Base-by-base conservation (phyloP, 164 flowering plant species). In the Annona squamosa region DNA sequence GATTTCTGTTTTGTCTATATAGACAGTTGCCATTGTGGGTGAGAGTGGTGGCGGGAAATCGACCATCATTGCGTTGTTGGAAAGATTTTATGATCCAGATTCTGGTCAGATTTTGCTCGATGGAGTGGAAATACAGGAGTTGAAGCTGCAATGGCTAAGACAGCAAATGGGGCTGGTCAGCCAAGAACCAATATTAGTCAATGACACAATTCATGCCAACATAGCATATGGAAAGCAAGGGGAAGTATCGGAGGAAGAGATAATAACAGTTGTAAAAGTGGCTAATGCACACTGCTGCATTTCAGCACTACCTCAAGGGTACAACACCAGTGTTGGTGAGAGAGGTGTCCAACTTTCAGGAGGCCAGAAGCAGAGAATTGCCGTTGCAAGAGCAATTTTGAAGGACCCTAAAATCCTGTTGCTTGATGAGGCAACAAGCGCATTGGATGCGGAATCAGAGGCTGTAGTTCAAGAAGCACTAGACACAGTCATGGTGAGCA, bases 11-110 rank as follows among this genome's bases (percentile, higher is more conserved):
- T 73, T 1, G 5, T 63, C 18, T 78, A 42, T 80, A 75, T 82
- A 88, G 94, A 87, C 90, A 5, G 88, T 90, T 48, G 94, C 93
- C 12, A 85, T 90, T 17, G 97, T 92, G 9, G 94, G 97, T 62
- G 94, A 90, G 73, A 90, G 92, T 76, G 94, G 94, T 0, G 83
- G 91, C 57, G 94, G 97, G 46, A 91, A 91, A 65, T 90, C 93
- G 6, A 90, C 94, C 4, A 83, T 88, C 0, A 89, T 90, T 3
- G 81, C 88, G 77, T 79, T 91, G 13, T 77, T 90, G 12, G 86
- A 90, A 80, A 85, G 97, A 66, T 90, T 92, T 72, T 92, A 89
- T 43, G 81, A 88, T 76, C 94, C 93, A 6, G 87, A 85, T 42
- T 79, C 85, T 0, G 93, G 97, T 0, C 76, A 48, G 4, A 75